Evolutionary conservation across 2,329 filamentous ascomycete species (phyloP).

Genomic region (Xenoacremonium recifei): DNA sequence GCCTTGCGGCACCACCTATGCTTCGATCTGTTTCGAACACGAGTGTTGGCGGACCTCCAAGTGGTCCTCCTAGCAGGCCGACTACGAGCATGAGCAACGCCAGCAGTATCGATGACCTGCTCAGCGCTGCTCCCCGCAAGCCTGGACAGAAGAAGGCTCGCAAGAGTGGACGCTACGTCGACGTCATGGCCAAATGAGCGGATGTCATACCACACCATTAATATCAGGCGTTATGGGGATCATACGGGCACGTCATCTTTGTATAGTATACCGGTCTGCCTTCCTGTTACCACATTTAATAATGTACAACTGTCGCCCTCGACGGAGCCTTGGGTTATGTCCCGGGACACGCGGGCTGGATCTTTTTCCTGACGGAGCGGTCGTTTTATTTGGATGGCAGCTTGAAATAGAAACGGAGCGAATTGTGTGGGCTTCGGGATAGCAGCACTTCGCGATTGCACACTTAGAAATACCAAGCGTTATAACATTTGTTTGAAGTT

Average conservation of each 20-base stretch:
- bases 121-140: constrained; percentile 69
- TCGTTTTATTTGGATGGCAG: constrained; percentile 7
- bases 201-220: not conserved
- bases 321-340: not conserved
- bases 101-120: constrained; percentile 93
- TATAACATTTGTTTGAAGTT: too few species aligned
- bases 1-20: constrained; percentile 39
- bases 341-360: not conserved
- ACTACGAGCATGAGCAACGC: constrained; percentile 83
- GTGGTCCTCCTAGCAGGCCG: constrained; percentile 65
- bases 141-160: constrained; percentile 65
- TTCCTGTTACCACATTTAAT: constrained; percentile 1
- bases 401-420: constrained; percentile 13
- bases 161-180: constrained; percentile 86
- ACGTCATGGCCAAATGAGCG: constrained; percentile 80
- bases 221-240: constrained; percentile 17
- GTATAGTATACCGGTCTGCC: constrained; percentile 1
- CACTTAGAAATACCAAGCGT: not conserved
- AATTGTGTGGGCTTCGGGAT: not conserved
- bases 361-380: not conserved
- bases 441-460: not conserved
- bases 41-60: constrained; percentile 40
- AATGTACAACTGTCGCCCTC: not conserved
- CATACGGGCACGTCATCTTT: not conserved
- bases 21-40: constrained; percentile 47